Percentiles rank a stretch among this genome's conserved stretches.
Evolutionary conservation across 169 alveolate genomes (phyloP).

Genomic region (Plasmodium yoelii): DNA sequence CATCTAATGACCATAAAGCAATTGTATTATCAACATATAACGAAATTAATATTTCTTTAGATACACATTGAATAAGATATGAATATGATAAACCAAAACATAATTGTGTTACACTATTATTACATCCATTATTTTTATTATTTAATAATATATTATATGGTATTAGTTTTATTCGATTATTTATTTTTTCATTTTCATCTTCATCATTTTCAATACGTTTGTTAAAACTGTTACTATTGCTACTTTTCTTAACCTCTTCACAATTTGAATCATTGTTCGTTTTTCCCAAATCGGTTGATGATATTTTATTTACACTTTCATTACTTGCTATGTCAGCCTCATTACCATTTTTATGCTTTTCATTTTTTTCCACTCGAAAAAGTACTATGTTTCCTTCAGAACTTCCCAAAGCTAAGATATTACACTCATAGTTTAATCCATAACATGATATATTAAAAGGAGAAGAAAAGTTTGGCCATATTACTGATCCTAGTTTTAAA

Average conservation of each 20-base stretch:
- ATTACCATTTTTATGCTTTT: not conserved
- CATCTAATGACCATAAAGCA: constrained; percentile 75
- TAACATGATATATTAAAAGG: constrained; percentile 73
- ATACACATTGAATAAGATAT: constrained; percentile 57
- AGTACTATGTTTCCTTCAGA: constrained; percentile 64
- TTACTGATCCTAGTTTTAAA: constrained; percentile 75
- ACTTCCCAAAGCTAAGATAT: constrained; percentile 41
- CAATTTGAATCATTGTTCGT: not conserved
- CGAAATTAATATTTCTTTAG: constrained; percentile 67
- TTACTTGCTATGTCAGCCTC: not conserved
- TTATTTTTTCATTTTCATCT: not conserved
- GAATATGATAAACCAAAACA: constrained; percentile 65
- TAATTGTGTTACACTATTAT: constrained; percentile 52
- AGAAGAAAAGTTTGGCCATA: constrained; percentile 75
- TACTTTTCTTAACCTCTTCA: too few species aligned
- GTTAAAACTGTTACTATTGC: too few species aligned
- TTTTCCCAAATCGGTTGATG: not conserved
- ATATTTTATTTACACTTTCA: not conserved
- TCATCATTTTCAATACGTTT: not conserved
- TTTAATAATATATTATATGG: constrained; percentile 65
- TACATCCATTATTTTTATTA: constrained; percentile 43
- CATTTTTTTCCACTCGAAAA: constrained; percentile 44
- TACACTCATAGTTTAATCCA: constrained; percentile 26
- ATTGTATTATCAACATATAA: constrained; percentile 47
- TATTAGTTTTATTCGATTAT: constrained; percentile 31